phyloP scores from a whole-genome alignment of 352 stramenopile genomes.

The Phytophthora fragariae region DNA sequence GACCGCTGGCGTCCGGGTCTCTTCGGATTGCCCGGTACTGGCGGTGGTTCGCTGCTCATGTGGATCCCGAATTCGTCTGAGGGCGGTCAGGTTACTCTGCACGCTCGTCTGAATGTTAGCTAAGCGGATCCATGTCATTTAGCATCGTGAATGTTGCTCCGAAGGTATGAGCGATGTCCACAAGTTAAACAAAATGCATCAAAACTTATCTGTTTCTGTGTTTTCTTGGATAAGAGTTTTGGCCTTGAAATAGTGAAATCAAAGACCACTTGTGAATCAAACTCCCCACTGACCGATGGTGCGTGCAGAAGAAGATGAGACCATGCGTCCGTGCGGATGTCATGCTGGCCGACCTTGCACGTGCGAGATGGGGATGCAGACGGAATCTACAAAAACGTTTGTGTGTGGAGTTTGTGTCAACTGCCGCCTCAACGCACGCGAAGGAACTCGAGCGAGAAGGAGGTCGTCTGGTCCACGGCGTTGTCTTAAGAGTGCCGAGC shows the following conservation, averaged over 20 bases:
- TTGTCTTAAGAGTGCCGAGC: slow-evolving; percentile 63
- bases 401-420: slow-evolving; percentile 66
- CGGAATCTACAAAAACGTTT: slow-evolving; percentile 10
- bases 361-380: slow-evolving; percentile 54
- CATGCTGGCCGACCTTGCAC: slow-evolving; percentile 64
- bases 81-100: slow-evolving; percentile 35
- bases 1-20: slow-evolving; percentile 36
- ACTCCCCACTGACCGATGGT: slow-evolving; percentile 14
- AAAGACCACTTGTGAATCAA: not conserved
- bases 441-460: slow-evolving; percentile 24
- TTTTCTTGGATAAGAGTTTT: not conserved
- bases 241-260: not conserved
- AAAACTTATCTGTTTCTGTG: slow-evolving; percentile 20
- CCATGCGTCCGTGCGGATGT: slow-evolving; percentile 72
- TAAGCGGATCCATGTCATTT: slow-evolving; percentile 35
- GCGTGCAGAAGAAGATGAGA: slow-evolving; percentile 41
- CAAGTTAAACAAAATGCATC: slow-evolving; percentile 40
- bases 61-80: slow-evolving; percentile 39
- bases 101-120: slow-evolving; percentile 40
- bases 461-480: slow-evolving; percentile 29
- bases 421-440: slow-evolving; percentile 61
- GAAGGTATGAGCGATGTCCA: slow-evolving; percentile 25
- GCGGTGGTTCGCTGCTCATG: slow-evolving; percentile 32
- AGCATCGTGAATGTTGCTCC: slow-evolving; percentile 33
- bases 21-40: slow-evolving; percentile 26